Base-by-base conservation (phyloP, 169 alveolate species). In the Plasmodium yoelii region DNA sequence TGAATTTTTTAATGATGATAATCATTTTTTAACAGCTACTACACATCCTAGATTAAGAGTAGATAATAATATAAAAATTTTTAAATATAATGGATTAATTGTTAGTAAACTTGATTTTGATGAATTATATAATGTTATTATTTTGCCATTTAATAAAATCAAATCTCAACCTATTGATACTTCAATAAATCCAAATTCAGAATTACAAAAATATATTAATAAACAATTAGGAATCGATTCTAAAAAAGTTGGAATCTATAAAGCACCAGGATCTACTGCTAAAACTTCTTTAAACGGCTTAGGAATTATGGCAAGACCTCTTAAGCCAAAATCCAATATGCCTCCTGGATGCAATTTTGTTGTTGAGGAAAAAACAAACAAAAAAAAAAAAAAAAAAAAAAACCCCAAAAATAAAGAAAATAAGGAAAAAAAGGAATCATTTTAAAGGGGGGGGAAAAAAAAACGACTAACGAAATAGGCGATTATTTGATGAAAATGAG, bases 1-100 rank as follows among this genome's bases (percentile, higher is more conserved):
- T 75, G 96, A 93, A 64, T 94, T 93, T 74, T 77, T 94, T 15
- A 94, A 94, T 26, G 96, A 94, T 67, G 96, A 95, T 1, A 67
- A 87, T 12, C 93, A 94, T 89, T 94, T 96, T 82, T 70, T 95
- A 55, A 95, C 98, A 0, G 97, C 96, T 24, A 97, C 97, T 5
- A 93, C 97, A 15, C 93, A 87, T 65, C 98, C 98, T 5, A 92
- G 98, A 90, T 94, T 97, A 88, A 93, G 97, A 18, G 99, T 97
- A 10, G 97, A 97, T 68, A 96, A 96, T 87, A 95, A 96, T 65
- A 84, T 96, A 63, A 96, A 95, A 80, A 68, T 95, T 1, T 95
- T 90, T 61, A 88, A 88, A 2, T 94, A 94, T 73, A 72, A 93
- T 61, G 97, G 97, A 15, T 91, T 94, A 44, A 86, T 92, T 24